Conservation (phyloP, 2,329 filamentous ascomycete species). For the Harringtonia aguacate region DNA sequence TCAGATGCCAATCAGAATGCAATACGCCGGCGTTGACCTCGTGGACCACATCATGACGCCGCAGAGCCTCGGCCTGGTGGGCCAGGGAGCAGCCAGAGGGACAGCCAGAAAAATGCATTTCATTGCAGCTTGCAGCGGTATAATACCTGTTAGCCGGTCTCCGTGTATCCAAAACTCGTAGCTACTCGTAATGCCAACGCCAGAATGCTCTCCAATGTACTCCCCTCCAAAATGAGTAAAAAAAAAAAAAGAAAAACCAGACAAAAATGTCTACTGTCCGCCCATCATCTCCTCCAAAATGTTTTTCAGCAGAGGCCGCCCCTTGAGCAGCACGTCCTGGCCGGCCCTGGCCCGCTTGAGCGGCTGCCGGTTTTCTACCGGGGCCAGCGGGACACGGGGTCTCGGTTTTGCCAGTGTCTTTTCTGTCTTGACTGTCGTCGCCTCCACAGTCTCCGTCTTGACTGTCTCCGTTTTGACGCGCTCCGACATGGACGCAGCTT, state of each 20-base stretch:
- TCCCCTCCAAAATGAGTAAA: too few relatives aligned
- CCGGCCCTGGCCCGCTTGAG: slow-evolving; percentile 49
- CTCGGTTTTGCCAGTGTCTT: not conserved
- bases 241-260: not conserved
- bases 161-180: too few relatives aligned
- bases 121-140: too few relatives aligned
- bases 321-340: slow-evolving; percentile 51
- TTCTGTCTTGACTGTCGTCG: not conserved
- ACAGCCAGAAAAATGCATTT: too few relatives aligned
- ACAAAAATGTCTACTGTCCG: too few relatives aligned
- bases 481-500: slow-evolving; percentile 11
- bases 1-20: too few relatives aligned
- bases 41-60: too few relatives aligned
- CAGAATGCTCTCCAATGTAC: not conserved
- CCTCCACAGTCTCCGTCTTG: not conserved
- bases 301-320: slow-evolving; percentile 60
- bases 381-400: not conserved
- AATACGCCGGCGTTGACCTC: too few relatives aligned
- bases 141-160: too few relatives aligned
- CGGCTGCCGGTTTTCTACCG: slow-evolving; percentile 32
- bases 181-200: too few relatives aligned
- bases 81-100: too few relatives aligned
- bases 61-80: too few relatives aligned
- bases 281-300: slow-evolving; percentile 60
- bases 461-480: slow-evolving; percentile 9